A percentile compares a stretch with the other conserved stretches of the same genome.
phyloP scores from a whole-genome alignment of 2,329 filamentous ascomycete species.

The Tolypocladium amazonense region DNA sequence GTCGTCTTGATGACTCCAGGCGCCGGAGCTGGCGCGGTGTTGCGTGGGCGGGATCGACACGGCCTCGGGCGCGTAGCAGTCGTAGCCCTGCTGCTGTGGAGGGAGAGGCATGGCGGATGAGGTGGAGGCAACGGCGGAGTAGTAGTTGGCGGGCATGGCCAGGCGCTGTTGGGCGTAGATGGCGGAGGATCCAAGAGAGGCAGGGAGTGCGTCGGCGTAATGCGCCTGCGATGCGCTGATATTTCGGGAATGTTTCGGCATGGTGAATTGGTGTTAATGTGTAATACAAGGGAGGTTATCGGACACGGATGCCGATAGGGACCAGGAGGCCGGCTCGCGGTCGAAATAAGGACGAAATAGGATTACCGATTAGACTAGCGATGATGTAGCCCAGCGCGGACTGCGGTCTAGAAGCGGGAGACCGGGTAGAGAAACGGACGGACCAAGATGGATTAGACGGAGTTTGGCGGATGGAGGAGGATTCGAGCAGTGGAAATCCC shows the following conservation, averaged over 20 bases:
- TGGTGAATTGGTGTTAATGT: constrained; percentile 17
- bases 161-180: constrained; percentile 32
- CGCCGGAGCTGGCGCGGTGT: constrained; percentile 48
- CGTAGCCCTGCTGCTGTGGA: constrained; percentile 26
- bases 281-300: constrained; percentile 2
- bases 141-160: constrained; percentile 28
- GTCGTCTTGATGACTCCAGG: constrained; percentile 69
- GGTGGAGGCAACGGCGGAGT: constrained; percentile 24
- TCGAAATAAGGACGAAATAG: constrained; percentile 4
- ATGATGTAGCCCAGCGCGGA: not conserved
- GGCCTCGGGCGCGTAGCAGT: constrained; percentile 25
- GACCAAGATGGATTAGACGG: not conserved
- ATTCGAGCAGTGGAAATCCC: constrained; percentile 14
- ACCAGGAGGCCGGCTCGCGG: constrained; percentile 5
- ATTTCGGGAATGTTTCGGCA: constrained; percentile 35
- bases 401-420: not conserved
- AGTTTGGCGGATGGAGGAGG: constrained; percentile 4
- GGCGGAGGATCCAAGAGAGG: constrained; percentile 29
- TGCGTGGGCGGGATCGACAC: constrained; percentile 31
- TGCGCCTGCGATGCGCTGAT: constrained; percentile 22
- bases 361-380: constrained; percentile 7
- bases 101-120: constrained; percentile 17
- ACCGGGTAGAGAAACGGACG: not conserved
- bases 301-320: not conserved
- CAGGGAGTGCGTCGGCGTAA: constrained; percentile 24